Evolutionary conservation across 495 filamentous ascomycete genomes (phyloP), one percentile per base, ranked within the genome.

Genomic region (Aspergillus affinis): DNA sequence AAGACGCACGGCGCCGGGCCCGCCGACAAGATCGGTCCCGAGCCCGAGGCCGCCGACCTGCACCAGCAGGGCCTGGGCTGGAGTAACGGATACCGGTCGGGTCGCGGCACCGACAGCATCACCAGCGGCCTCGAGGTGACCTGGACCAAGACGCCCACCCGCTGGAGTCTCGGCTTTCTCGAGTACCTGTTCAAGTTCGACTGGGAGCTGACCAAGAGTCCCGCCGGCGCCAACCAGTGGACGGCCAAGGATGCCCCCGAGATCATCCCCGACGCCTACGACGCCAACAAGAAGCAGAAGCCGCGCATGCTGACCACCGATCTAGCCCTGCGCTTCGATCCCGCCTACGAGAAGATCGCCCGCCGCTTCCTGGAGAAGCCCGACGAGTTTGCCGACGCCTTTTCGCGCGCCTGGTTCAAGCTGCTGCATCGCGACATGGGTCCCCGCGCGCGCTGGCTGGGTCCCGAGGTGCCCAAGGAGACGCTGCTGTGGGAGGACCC

Each of bases 341-440:
- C 85, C 9, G 78, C 58, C 23, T 90, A 89, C 77, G 86, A 88
- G 75, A 89, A 89, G 83, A 86, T 90, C 67, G 77, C 84, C 15
- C 85, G 86, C 47, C 80, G 81, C 61, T 89, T 84, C 80, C 76
- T 86, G 45, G 81, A 79, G 59, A 70, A 90, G 71, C 84, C 85
- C 1, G 84, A 86, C 61, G 71, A 88, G 77, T 80, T 89, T 54
- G 79, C 79, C 51, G 84, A 88, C 59, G 86, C 77, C 6, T 90
- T 90, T 64, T 74, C 81, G 48, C 82, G 83, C 51, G 87, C 88
- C 54, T 90, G 88, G 88, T 90, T 90, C 82, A 90, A 90, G 82
- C 80, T 90, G 55, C 75, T 87, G 41, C 88, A 90, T 75, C 86
- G 88, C 72, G 88, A 90, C 69, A 79, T 90, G 74, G 88, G 88